Percentiles rank a stretch among this genome's conserved stretches.
These are phyloP conservation scores for Sphagnum tenellum DNA, from an alignment of 225 moss, liverwort and hornwort genomes.

Conservation along the genomic window DNA sequence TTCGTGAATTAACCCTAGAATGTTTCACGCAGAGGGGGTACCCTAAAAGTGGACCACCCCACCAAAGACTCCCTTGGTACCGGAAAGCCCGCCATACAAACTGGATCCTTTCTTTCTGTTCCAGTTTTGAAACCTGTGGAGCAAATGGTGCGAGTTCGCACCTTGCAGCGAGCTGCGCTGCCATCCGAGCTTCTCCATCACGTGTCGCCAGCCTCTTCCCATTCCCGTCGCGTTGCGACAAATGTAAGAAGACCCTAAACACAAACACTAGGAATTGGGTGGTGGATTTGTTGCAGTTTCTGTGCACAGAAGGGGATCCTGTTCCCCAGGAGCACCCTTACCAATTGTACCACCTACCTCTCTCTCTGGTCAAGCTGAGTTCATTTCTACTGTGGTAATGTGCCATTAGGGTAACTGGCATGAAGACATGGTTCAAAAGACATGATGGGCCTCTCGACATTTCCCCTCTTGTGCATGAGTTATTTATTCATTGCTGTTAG, in stretches of 20 bases:
- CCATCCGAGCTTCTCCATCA: slow-evolving; percentile 23
- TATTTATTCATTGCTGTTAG: background rate
- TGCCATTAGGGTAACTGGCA: background rate
- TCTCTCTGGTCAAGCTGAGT: too few species aligned
- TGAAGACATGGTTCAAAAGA: background rate
- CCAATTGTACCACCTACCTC: too few species aligned
- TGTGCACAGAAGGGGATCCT: background rate
- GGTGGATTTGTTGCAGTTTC: too few species aligned
- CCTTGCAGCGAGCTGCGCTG: slow-evolving; percentile 26
- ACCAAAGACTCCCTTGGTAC: too few species aligned
- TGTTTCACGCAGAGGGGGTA: too few species aligned
- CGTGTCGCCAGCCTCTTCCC: slow-evolving; percentile 45
- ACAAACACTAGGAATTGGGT: too few species aligned
- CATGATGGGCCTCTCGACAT: background rate
- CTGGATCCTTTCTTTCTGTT: too few species aligned
- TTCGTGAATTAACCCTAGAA: too few species aligned
- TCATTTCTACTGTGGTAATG: too few species aligned
- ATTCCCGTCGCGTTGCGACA: slow-evolving; percentile 51
- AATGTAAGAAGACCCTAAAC: slow-evolving; percentile 19
- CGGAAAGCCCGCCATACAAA: too few species aligned
- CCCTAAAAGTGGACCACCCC: too few species aligned
- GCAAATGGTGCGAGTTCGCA: slow-evolving; percentile 38
- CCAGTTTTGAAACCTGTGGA: background rate
- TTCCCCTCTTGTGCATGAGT: background rate
- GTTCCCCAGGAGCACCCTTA: background rate